Percentiles rank a stretch among this genome's conserved stretches.
phyloP scores from a whole-genome alignment of 2,329 filamentous ascomycete genomes.

The Alternaria postmessia region DNA sequence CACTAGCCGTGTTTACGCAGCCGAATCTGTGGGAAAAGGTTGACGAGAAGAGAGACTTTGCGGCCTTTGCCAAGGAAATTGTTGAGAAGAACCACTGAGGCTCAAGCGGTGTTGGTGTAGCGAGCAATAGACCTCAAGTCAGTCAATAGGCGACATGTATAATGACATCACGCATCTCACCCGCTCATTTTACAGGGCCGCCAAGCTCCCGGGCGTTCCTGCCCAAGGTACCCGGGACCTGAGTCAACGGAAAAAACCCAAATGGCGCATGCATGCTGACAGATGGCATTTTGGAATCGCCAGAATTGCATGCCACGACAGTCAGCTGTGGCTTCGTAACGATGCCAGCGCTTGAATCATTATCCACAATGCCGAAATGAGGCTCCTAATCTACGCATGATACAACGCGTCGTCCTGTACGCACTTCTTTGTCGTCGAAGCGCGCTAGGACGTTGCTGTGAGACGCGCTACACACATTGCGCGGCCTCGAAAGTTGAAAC shows the following conservation, averaged over 20 bases:
- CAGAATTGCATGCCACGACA: not conserved
- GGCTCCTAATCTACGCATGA: not conserved
- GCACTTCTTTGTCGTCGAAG: not conserved
- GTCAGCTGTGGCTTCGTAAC: conserved; percentile 4
- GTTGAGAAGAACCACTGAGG: conserved; percentile 56
- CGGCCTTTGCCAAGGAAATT: conserved; percentile 71
- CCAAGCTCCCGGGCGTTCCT: not conserved
- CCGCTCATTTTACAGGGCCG: not conserved
- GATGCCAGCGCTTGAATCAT: not conserved
- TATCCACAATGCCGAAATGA: conserved; percentile 3
- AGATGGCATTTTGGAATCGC: not conserved
- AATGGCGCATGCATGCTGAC: not conserved
- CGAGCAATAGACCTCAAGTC: not conserved
- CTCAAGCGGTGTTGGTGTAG: not conserved
- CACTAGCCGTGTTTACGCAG: conserved; percentile 95
- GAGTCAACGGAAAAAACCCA: not conserved
- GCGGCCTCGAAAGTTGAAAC: conserved; percentile 13
- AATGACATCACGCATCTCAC: conserved; percentile 19
- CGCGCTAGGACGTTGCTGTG: conserved; percentile 3
- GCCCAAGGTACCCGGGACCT: not conserved
- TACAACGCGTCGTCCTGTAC: conserved; percentile 11
- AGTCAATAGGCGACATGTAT: conserved; percentile 5
- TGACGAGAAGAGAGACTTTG: conserved; percentile 75
- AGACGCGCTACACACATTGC: conserved; percentile 11
- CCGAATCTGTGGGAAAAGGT: conserved; percentile 86